Base-by-base conservation (phyloP, 768 basidiomycete genomes). In the Hebeloma cylindrosporum region DNA sequence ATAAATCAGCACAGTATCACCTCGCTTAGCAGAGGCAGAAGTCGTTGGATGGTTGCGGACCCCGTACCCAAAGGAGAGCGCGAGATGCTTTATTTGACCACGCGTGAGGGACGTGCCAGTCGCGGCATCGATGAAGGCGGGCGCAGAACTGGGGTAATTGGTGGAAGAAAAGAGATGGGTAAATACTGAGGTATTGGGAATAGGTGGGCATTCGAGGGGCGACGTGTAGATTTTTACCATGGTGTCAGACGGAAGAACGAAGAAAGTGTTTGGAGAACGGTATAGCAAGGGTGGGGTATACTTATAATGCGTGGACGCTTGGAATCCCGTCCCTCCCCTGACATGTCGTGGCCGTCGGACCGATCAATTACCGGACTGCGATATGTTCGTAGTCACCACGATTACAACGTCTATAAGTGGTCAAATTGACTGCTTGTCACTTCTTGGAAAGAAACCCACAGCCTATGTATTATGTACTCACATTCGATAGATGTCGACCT, bases 81-180 rank as follows among this genome's bases (percentile, higher is more conserved):
- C 70, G 13, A 80, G 65, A 3, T 72, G 62, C 27, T 72, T 73
- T 16, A 84, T 62, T 33, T 80, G 71, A 0, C 59, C 71, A 7
- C 88, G 78, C 1, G 83, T 72, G 34, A 91, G 52, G 3, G 70
- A 69, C 0, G 72, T 67, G 3, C 78, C 83, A 0, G 84, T 76
- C 2, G 66, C 60, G 0, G 82, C 83, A 52, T 91, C 87, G 39
- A 90, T 70, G 59, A 81, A 87, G 2, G 84, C 85, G 7, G 74
- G 73, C 3, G 64, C 47, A 2, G 64, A 53, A 2, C 60, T 74
- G 1, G 72, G 71, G 52, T 69, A 76, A 21, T 58, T 57, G 41
- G 46, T 49, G 7, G 65, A 58, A 29, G 62, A 52, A 54, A 79
- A 74, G 36, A 81, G 65, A 43, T 74, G 66, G 2, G 77, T 72